These are phyloP conservation scores for Phytopythium chamaehyphon DNA, from an alignment of 352 stramenopile species.

Conservation along the genomic window DNA sequence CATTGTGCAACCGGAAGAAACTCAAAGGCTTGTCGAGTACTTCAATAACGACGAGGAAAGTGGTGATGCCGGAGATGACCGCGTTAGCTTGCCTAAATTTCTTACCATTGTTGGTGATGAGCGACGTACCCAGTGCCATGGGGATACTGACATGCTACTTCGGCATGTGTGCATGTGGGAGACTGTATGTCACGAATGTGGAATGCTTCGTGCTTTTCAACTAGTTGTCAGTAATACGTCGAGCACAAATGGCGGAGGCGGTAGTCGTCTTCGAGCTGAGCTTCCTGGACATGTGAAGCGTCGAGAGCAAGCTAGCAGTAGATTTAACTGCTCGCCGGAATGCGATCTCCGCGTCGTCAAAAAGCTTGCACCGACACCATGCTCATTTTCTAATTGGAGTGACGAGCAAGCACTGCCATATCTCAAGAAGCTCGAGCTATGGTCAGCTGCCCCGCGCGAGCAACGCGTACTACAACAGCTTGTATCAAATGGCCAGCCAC, in stretches of 20 bases:
- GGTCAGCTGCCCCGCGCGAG: conserved; percentile 66
- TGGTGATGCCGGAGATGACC: conserved; percentile 3
- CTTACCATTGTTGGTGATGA: conserved; percentile 79
- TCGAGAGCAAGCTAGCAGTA: conserved; percentile 36
- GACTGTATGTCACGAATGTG: conserved; percentile 88
- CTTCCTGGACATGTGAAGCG: conserved; percentile 63
- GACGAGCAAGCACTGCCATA: conserved; percentile 45
- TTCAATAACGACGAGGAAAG: conserved; percentile 78
- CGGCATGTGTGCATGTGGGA: conserved; percentile 89
- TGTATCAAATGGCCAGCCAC: conserved; percentile 59
- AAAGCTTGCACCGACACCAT: conserved; percentile 44
- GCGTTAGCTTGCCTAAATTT: conserved; percentile 62
- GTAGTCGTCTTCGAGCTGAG: conserved; percentile 53
- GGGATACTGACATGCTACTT: conserved; percentile 74
- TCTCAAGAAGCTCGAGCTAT: conserved; percentile 70
- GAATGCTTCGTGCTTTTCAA: conserved; percentile 89
- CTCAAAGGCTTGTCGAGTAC: conserved; percentile 78
- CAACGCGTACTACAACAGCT: conserved; percentile 63
- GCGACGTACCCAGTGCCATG: conserved; percentile 52
- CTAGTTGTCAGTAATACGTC: conserved; percentile 58
- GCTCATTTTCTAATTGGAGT: conserved; percentile 57
- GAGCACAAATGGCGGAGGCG: conserved; percentile 18
- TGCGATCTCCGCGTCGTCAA: conserved; percentile 67
- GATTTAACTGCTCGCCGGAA: conserved; percentile 55
- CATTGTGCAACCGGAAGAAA: conserved; percentile 74